A percentile compares a stretch with the other conserved stretches of the same genome.
Conservation (phyloP, 1,139 yeast species). For the Yamadazyma dushanensis region DNA sequence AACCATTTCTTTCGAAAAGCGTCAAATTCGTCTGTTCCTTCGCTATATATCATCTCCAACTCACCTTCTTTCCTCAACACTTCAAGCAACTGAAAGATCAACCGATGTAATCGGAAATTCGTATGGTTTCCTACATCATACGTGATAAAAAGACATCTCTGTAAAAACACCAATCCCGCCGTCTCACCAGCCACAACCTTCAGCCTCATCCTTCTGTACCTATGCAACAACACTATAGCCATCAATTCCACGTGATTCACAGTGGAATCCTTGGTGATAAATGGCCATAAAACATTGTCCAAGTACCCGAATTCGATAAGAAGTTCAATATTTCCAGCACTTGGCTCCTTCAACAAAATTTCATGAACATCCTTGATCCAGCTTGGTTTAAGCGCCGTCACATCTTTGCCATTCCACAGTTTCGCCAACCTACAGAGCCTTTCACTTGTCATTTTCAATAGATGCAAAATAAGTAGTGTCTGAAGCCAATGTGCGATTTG, state of each 20-base stretch:
- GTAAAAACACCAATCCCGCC: conserved; percentile 6
- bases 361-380: conserved; percentile 25
- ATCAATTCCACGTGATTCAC: conserved; percentile 40
- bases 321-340: conserved; percentile 13
- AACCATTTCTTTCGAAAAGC: conserved; percentile 12
- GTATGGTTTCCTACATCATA: conserved; percentile 13
- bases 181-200: neutral
- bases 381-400: conserved; percentile 12
- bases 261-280: conserved; percentile 37
- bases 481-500: conserved; percentile 1
- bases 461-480: conserved; percentile 3
- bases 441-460: conserved; percentile 2
- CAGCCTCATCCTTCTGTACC: no score
- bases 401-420: conserved; percentile 5
- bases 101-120: conserved; percentile 12
- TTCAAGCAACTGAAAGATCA: conserved; percentile 9
- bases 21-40: conserved; percentile 8
- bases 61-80: conserved; percentile 1
- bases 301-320: conserved; percentile 23
- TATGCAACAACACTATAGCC: conserved; percentile 18
- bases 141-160: conserved; percentile 12
- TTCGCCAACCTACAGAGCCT: conserved; percentile 1
- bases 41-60: conserved; percentile 4
- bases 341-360: conserved; percentile 8
- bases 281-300: conserved; percentile 37